These are phyloP conservation scores for Rhizophagus sp. DNA, from an alignment of 192 early-diverging fungal genomes.

Conservation along the genomic window DNA sequence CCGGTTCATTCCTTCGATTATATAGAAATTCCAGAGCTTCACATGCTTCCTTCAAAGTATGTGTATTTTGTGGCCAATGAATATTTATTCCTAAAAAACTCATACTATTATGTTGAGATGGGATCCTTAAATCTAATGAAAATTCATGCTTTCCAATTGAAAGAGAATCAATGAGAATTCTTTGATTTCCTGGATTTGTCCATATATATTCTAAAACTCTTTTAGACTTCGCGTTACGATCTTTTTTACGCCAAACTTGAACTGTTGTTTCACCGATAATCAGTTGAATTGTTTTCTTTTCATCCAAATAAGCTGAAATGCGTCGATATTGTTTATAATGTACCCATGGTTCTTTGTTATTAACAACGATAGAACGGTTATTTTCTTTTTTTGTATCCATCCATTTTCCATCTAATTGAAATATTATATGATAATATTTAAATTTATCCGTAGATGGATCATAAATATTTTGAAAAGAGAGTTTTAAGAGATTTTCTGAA, in stretches of 20 bases:
- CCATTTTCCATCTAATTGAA: neutral
- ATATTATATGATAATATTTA: neutral
- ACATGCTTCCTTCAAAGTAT: neutral
- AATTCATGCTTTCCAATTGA: neutral
- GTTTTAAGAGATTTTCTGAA: no score
- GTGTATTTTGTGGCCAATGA: neutral
- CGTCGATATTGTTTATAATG: neutral
- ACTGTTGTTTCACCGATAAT: neutral
- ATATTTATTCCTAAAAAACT: neutral
- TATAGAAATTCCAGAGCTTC: neutral
- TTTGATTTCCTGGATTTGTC: neutral
- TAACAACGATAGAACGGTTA: neutral
- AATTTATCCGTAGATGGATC: no score
- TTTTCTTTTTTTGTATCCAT: neutral
- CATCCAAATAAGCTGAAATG: neutral
- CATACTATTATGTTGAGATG: neutral
- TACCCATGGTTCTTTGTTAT: neutral
- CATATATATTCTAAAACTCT: slow-evolving; percentile 2
- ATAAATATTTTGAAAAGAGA: no score
- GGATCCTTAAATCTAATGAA: neutral
- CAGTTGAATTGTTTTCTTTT: neutral
- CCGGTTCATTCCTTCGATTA: neutral
- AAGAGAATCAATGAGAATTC: neutral
- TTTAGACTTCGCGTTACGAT: neutral
- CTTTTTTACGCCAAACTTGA: neutral